Evolutionary conservation across 192 early-diverging fungal species (phyloP).

Genomic region (Rhizophlyctis rosea): DNA sequence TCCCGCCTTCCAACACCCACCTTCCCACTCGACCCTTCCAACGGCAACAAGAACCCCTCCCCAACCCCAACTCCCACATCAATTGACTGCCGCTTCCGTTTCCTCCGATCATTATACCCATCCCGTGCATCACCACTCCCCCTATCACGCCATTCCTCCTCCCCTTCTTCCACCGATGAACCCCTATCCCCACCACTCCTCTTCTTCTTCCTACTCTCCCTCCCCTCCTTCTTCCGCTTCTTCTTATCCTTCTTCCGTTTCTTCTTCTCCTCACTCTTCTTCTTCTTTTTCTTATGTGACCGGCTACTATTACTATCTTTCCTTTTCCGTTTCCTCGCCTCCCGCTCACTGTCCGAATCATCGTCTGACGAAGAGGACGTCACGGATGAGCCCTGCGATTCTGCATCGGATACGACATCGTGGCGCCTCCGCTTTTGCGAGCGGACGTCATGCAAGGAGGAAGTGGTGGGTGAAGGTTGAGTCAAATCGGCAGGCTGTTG

Average conservation of each 20-base stretch:
- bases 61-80: background rate
- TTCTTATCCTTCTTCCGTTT: constrained; percentile 9
- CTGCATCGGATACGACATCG: background rate
- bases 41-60: background rate
- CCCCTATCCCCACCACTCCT: background rate
- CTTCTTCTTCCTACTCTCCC: constrained; percentile 22
- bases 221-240: constrained; percentile 1
- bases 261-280: constrained; percentile 17
- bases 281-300: constrained; percentile 14
- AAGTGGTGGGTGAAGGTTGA: background rate
- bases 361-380: constrained; percentile 1
- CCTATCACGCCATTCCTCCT: constrained; percentile 2
- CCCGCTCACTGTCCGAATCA: background rate
- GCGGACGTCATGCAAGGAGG: background rate
- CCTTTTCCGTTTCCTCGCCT: constrained; percentile 5
- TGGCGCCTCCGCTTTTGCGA: background rate
- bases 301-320: background rate
- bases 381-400: constrained; percentile 1
- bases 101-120: background rate
- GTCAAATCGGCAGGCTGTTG: background rate
- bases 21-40: background rate
- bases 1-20: constrained; percentile 6
- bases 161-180: constrained; percentile 3
- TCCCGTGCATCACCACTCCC: background rate
- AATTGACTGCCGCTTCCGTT: background rate